Evolutionary conservation across 2,329 filamentous ascomycete species (phyloP).

Genomic region (Paecilomyces dactylethromorphus): DNA sequence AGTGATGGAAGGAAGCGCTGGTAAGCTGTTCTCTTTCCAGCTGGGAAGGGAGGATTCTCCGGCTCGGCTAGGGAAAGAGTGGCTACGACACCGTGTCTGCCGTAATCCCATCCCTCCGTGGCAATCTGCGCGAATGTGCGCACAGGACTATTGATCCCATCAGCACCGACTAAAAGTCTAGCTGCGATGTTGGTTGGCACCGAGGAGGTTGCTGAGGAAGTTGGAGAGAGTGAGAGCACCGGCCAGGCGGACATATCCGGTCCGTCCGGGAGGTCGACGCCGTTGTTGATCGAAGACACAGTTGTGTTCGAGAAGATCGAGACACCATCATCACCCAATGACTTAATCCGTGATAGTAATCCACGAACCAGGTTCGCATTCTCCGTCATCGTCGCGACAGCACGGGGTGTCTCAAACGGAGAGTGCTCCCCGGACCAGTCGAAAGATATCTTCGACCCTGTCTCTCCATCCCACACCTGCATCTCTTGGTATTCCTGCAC

Average conservation of each 20-base stretch:
- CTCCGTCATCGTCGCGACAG: constrained; percentile 94
- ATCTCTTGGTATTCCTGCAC: constrained; percentile 90
- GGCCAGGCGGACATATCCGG: constrained; percentile 84
- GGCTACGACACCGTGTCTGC: constrained; percentile 82
- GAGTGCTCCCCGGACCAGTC: constrained; percentile 56
- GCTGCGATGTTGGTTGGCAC: constrained; percentile 59
- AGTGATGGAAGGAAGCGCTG: constrained; percentile 85
- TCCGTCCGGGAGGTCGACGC: constrained; percentile 58
- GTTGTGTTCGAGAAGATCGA: constrained; percentile 69
- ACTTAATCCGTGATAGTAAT: constrained; percentile 63
- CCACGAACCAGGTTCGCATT: constrained; percentile 82
- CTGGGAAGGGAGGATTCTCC: constrained; percentile 20
- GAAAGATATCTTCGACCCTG: constrained; percentile 81
- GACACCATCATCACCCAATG: constrained; percentile 54
- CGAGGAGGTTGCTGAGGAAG: constrained; percentile 13
- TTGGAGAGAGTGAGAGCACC: constrained; percentile 65
- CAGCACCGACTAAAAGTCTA: constrained; percentile 81
- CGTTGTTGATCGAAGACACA: constrained; percentile 73
- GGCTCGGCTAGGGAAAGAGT: constrained; percentile 63
- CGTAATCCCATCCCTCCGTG: constrained; percentile 88
- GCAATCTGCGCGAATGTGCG: constrained; percentile 81
- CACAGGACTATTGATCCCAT: constrained; percentile 92
- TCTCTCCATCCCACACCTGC: constrained; percentile 97
- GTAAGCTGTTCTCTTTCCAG: constrained; percentile 67
- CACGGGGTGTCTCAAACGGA: constrained; percentile 45